Percentiles rank a stretch among this genome's conserved stretches.
Evolutionary conservation across 495 filamentous ascomycete species (phyloP).

Genomic region (Aspergillus cristatus): DNA sequence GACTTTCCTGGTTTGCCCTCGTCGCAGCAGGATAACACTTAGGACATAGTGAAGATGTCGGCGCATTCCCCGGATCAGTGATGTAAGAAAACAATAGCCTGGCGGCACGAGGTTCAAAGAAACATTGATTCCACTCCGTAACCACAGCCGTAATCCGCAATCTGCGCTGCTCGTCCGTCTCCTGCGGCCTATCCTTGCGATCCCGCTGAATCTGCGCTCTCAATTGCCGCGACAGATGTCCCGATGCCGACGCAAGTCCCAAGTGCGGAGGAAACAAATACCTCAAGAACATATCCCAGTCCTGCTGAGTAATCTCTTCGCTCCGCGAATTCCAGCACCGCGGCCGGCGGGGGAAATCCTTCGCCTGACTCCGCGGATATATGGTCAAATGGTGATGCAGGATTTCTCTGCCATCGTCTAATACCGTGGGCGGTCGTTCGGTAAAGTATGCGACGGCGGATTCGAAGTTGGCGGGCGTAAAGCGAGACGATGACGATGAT

Average conservation of each 20-base stretch:
- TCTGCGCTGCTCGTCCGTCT: constrained; percentile 34
- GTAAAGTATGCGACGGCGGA: constrained; percentile 40
- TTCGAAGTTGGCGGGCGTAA: constrained; percentile 23
- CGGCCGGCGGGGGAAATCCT: constrained; percentile 38
- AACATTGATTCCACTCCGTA: constrained; percentile 44
- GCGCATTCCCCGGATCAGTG: constrained; percentile 28
- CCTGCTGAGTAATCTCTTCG: constrained; percentile 34
- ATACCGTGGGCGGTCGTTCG: constrained; percentile 21
- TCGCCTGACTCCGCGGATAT: constrained; percentile 33
- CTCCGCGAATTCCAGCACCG: constrained; percentile 32
- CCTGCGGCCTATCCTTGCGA: constrained; percentile 33
- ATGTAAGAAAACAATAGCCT: constrained; percentile 32
- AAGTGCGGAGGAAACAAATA: constrained; percentile 37
- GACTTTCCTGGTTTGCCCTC: constrained; percentile 17
- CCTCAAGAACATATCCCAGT: constrained; percentile 45
- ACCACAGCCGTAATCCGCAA: constrained; percentile 34
- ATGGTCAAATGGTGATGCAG: constrained; percentile 36
- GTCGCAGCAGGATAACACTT: constrained; percentile 38
- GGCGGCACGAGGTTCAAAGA: constrained; percentile 36
- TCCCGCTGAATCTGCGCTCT: constrained; percentile 34
- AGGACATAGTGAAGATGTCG: constrained; percentile 33
- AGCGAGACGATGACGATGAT: constrained; percentile 1
- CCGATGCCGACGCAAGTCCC: constrained; percentile 30
- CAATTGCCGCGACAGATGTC: constrained; percentile 30
- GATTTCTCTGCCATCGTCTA: constrained; percentile 17